Percentiles rank a stretch among this genome's conserved stretches.
Evolutionary conservation across 1,139 yeast genomes (phyloP).

Genomic region (Blastobotrys elegans): DNA sequence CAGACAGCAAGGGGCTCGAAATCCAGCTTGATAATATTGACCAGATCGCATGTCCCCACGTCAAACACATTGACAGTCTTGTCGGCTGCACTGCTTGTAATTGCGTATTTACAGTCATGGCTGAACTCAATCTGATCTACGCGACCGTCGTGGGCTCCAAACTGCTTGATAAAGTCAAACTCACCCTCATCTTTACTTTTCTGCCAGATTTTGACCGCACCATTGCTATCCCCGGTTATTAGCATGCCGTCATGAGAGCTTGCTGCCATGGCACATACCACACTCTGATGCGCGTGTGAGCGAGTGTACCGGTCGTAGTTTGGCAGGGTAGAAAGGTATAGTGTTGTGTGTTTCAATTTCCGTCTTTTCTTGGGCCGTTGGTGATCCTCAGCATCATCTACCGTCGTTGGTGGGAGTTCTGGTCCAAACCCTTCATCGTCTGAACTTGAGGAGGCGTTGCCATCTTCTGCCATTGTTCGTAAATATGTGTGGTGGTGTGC

Average conservation of each 20-base stretch:
- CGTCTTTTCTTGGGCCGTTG: conserved; percentile 10
- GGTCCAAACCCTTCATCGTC: conserved; percentile 26
- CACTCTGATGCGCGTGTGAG: conserved; percentile 32
- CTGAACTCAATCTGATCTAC: conserved; percentile 24
- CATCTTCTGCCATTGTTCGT: too few relatives aligned
- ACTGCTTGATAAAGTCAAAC: conserved; percentile 39
- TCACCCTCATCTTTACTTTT: conserved; percentile 23
- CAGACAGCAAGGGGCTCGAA: conserved; percentile 20
- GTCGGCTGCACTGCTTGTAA: conserved; percentile 34
- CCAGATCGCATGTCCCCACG: conserved; percentile 40
- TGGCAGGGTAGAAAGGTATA: conserved; percentile 20
- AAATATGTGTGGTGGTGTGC: too few relatives aligned
- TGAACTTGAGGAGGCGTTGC: too few relatives aligned
- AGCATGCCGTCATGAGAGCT: conserved; percentile 21
- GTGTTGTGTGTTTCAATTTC: conserved; percentile 11
- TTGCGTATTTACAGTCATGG: conserved; percentile 31
- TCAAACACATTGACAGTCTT: conserved; percentile 39
- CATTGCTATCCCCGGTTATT: conserved; percentile 40
- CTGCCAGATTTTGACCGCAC: conserved; percentile 42
- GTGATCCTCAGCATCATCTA: conserved; percentile 18
- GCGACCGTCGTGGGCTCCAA: conserved; percentile 34
- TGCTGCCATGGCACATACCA: conserved; percentile 21
- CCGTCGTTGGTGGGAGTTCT: not conserved
- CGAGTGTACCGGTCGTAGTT: conserved; percentile 25
- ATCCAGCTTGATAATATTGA: conserved; percentile 31